Conservation (phyloP, 2,329 filamentous ascomycete species). For the Rhinocladiella similis region DNA sequence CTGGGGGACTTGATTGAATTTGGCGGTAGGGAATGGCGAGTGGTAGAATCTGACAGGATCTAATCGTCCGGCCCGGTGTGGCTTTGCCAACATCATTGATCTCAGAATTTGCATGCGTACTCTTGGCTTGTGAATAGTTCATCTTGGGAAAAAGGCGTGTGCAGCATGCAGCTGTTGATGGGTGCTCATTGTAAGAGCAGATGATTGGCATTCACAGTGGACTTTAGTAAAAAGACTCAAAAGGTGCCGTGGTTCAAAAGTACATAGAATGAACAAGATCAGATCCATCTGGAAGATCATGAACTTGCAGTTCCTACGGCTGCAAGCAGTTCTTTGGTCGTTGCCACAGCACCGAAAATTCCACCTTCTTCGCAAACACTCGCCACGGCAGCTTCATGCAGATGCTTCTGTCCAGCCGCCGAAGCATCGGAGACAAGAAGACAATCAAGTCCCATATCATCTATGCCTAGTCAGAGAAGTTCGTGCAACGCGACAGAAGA, state of each 20-base stretch:
- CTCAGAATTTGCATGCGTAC: no score
- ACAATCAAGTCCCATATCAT: conserved; percentile 57
- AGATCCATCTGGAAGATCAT: no score
- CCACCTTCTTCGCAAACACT: conserved; percentile 50
- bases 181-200: no score
- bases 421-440: conserved; percentile 52
- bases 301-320: not conserved
- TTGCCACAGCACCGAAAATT: conserved; percentile 44
- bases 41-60: conserved; percentile 2
- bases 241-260: no score
- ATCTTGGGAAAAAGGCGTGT: no score
- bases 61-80: not conserved
- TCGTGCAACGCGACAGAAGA: no score
- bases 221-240: no score
- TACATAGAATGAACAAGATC: no score
- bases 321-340: conserved; percentile 8
- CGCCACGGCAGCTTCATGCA: conserved; percentile 44
- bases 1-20: conserved; percentile 33
- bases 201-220: no score
- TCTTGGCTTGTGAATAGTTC: no score
- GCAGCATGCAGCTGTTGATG: no score
- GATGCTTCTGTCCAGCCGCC: conserved; percentile 41
- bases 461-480: conserved; percentile 32
- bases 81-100: no score
- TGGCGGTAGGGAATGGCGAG: not conserved